phyloP scores from a whole-genome alignment of 805 yeast species.

The Saccharomycopsis fermentans region DNA sequence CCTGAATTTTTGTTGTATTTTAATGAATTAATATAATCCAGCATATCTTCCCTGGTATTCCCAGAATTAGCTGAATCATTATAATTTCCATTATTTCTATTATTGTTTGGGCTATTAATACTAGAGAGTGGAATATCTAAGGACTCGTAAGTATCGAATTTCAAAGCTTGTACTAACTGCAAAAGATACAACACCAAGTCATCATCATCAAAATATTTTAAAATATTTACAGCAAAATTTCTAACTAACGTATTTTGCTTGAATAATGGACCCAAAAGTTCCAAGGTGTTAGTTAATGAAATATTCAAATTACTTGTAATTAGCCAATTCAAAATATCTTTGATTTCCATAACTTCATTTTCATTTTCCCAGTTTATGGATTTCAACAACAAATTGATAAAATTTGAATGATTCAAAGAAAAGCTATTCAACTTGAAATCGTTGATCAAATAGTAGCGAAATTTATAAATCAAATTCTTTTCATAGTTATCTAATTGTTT shows the following conservation, averaged over 20 bases:
- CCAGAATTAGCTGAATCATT: not conserved
- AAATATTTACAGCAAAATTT: slow-evolving; percentile 78
- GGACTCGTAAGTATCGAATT: slow-evolving; percentile 46
- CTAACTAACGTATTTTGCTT: slow-evolving; percentile 57
- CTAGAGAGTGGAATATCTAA: not conserved
- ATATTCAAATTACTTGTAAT: slow-evolving; percentile 71
- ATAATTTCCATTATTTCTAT: not conserved
- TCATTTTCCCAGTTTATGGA: slow-evolving; percentile 85
- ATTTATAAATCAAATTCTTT: slow-evolving; percentile 83
- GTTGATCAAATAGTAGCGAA: slow-evolving; percentile 68
- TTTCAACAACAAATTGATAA: slow-evolving; percentile 73
- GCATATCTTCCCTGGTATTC: slow-evolving; percentile 5
- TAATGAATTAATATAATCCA: slow-evolving; percentile 2
- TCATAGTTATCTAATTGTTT: slow-evolving; percentile 73
- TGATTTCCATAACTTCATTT: slow-evolving; percentile 67
- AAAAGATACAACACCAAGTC: slow-evolving; percentile 74
- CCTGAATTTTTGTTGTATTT: slow-evolving; percentile 12
- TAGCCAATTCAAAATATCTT: slow-evolving; percentile 59
- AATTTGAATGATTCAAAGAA: slow-evolving; percentile 31
- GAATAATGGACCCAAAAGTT: slow-evolving; percentile 70
- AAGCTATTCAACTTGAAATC: slow-evolving; percentile 25
- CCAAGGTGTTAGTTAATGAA: slow-evolving; percentile 42
- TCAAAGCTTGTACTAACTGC: slow-evolving; percentile 85
- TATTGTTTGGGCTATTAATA: not conserved
- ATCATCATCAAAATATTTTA: slow-evolving; percentile 65